These are phyloP conservation scores for Graphilbum sp. DNA, from an alignment of 2,329 filamentous ascomycete genomes.

Conservation along the genomic window DNA sequence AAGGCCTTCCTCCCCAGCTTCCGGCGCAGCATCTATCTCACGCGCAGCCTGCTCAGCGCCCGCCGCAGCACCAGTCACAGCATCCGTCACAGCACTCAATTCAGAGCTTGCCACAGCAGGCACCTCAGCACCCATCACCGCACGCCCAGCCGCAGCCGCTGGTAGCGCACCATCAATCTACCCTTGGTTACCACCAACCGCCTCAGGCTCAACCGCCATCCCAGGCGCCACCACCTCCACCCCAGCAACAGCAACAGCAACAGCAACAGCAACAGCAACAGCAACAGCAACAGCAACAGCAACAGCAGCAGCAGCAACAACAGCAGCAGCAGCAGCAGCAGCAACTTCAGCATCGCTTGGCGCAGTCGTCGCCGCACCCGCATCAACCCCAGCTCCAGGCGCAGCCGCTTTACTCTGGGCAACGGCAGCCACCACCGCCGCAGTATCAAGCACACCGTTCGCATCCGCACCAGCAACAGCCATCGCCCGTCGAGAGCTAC, in stretches of 20 bases:
- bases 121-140: conserved; percentile 1
- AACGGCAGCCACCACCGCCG: neutral
- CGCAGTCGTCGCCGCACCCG: neutral
- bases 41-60: neutral
- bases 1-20: neutral
- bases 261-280: neutral
- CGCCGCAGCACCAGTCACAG: neutral
- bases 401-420: neutral
- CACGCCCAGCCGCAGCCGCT: neutral
- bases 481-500: neutral
- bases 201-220: neutral
- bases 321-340: conserved; percentile 7
- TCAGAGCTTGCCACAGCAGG: too few species aligned
- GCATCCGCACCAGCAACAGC: neutral
- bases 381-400: neutral
- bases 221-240: conserved; percentile 5
- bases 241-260: conserved; percentile 5
- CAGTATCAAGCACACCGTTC: neutral
- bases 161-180: conserved; percentile 10
- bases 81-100: neutral
- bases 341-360: neutral
- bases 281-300: conserved; percentile 7
- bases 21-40: neutral
- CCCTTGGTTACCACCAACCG: neutral
- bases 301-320: neutral